Percentiles rank a stretch among this genome's conserved stretches.
These are phyloP conservation scores for Aureococcus anophagefferens DNA, from an alignment of 108 stramenopile species.

Conservation along the genomic window DNA sequence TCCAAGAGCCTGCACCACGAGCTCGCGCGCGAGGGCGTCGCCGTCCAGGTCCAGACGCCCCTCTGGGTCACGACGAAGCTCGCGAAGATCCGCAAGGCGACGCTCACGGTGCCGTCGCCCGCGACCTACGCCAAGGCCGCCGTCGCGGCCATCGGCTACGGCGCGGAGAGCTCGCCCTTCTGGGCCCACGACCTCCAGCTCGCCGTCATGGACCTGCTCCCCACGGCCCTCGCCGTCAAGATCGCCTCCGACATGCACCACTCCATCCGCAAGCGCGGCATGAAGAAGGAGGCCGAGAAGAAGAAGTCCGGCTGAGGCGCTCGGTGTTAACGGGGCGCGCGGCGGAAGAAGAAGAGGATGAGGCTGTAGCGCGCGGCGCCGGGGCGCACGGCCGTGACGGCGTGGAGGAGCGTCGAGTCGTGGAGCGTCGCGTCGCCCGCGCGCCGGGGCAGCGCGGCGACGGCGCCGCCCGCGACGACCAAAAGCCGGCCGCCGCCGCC, in stretches of 20 bases:
- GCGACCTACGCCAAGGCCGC: slow-evolving; percentile 62
- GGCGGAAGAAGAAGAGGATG: no score
- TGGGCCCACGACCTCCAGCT: slow-evolving; percentile 86
- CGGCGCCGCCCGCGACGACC: no score
- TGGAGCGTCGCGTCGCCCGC: no score
- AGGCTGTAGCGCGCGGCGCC: no score
- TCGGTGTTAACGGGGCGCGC: no score
- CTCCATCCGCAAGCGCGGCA: slow-evolving; percentile 72
- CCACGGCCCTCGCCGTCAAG: slow-evolving; percentile 48
- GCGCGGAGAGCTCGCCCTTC: slow-evolving; percentile 70
- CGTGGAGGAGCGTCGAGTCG: no score
- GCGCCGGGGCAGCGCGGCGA: no score
- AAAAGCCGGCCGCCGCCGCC: no score
- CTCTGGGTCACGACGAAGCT: slow-evolving; percentile 95
- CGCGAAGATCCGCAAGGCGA: slow-evolving; percentile 81
- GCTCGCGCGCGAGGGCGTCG: slow-evolving; percentile 70
- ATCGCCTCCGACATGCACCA: slow-evolving; percentile 76
- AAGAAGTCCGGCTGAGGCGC: no score
- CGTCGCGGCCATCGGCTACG: slow-evolving; percentile 71
- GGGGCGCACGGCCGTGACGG: no score
- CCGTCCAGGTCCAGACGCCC: slow-evolving; percentile 90
- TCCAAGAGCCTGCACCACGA: slow-evolving; percentile 82
- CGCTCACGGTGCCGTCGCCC: slow-evolving; percentile 75
- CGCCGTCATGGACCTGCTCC: slow-evolving; percentile 65
- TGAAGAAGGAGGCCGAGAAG: slow-evolving; percentile 73